Evolutionary conservation across 2,329 filamentous ascomycete genomes (phyloP).

Genomic region (Epichloe amarillans): DNA sequence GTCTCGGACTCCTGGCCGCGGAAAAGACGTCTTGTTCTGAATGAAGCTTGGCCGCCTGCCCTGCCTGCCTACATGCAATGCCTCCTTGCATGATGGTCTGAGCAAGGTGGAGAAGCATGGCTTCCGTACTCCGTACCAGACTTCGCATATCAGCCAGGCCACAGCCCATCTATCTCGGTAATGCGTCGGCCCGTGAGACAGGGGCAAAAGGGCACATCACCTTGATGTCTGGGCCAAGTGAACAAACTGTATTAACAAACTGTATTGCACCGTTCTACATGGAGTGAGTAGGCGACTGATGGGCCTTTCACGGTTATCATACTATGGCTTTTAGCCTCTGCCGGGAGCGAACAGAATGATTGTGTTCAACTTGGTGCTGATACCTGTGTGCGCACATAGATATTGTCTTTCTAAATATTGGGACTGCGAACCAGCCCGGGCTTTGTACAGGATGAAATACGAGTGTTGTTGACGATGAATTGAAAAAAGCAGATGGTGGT

Average conservation of each 20-base stretch:
- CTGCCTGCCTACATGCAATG: background rate
- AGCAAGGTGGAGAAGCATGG: background rate
- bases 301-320: background rate
- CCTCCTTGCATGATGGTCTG: constrained; percentile 3
- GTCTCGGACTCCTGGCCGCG: background rate
- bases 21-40: background rate
- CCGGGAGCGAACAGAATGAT: background rate
- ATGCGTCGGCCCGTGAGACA: background rate
- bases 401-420: background rate
- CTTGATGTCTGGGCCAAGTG: too few species aligned
- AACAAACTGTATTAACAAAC: background rate
- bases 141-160: too few species aligned
- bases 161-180: background rate
- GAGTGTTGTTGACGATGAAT: background rate
- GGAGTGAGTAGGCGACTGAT: background rate
- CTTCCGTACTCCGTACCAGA: background rate
- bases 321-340: background rate
- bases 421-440: background rate
- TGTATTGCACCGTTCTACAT: background rate
- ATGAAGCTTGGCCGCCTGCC: background rate
- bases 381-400: background rate
- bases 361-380: background rate
- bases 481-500: background rate
- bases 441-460: background rate
- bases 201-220: background rate